Base-by-base conservation (phyloP, 2,329 filamentous ascomycete species). In the Alternaria ethzedia region DNA sequence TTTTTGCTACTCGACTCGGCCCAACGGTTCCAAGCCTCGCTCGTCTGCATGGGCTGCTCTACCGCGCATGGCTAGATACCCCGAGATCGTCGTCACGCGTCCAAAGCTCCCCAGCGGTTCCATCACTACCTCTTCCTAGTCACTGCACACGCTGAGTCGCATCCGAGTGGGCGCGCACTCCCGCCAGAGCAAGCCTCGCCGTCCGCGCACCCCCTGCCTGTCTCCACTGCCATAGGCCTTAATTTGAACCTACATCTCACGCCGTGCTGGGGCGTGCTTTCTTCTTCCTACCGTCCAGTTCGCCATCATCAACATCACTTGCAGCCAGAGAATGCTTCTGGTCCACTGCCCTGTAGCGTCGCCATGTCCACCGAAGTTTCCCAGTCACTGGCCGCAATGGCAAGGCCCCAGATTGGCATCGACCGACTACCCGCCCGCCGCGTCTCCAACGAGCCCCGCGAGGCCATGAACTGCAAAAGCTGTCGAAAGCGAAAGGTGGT, bases 381-480 rank as follows among this genome's bases (percentile, higher is more conserved):
- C 61, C 70, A 71, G 61, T 70, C 72, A 56, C 58, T 73, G 69
- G 71, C 70, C 64, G 78, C 82, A 77, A 90, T 93, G 86, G 88
- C 91, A 68, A 87, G 92, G 74, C 90, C 91, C 26, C 90, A 92
- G 83, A 90, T 94, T 74, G 90, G 91, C 78, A 95, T 95, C 79
- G 91, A 94, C 81, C 88, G 92, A 65, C 83, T 95, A 69, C 90
- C 91, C 25, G 86, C 89, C 58, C 88, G 90, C 67, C 89, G 91
- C 45, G 84, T 88, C 80, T 89, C 86, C 80, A 90, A 88, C 73
- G 91, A 96, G 79, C 92, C 91, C 44, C 89, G 91, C 74, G 93
- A 96, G 84, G 92, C 91, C 32, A 97, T 97, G 93, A 97, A 97
- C 80, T 97, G 93, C 88, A 96, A 97, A 81, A 96, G 92, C 60